These are phyloP conservation scores for Phanerodontia chrysosporium DNA, from an alignment of 768 basidiomycete genomes.

Conservation along the genomic window DNA sequence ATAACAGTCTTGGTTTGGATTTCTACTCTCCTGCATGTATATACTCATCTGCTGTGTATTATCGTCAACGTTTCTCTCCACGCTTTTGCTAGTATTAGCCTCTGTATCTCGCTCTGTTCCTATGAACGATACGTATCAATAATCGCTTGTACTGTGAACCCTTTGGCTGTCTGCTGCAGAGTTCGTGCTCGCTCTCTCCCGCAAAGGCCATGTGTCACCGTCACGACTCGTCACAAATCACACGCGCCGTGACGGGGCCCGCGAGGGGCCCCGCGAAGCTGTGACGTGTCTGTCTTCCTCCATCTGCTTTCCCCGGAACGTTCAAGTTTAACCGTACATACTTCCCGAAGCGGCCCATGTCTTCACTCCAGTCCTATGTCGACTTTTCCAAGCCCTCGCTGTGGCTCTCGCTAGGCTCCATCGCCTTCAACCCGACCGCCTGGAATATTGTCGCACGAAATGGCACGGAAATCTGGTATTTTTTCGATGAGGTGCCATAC, in stretches of 20 bases:
- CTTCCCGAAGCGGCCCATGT: slow-evolving; percentile 14
- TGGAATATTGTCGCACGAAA: slow-evolving; percentile 96
- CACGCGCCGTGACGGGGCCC: neutral
- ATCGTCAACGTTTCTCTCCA: neutral
- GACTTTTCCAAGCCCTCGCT: slow-evolving; percentile 67
- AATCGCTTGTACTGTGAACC: neutral
- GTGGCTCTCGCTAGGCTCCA: slow-evolving; percentile 58
- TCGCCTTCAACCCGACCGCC: slow-evolving; percentile 87
- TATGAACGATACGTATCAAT: neutral
- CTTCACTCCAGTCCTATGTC: slow-evolving; percentile 33
- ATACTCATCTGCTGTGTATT: slow-evolving; percentile 5
- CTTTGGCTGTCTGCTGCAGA: too few relatives aligned
- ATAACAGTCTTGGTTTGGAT: neutral
- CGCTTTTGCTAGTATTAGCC: neutral
- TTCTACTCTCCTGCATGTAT: slow-evolving; percentile 1
- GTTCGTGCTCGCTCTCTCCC: too few relatives aligned
- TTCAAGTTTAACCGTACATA: neutral
- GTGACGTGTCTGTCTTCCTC: slow-evolving; percentile 4
- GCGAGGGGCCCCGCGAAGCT: neutral
- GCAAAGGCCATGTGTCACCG: neutral
- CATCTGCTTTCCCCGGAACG: neutral
- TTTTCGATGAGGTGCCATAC: neutral
- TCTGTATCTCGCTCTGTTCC: neutral
- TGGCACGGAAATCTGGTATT: slow-evolving; percentile 43
- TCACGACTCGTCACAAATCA: slow-evolving; percentile 3